phyloP scores from a whole-genome alignment of 768 basidiomycete genomes.

The Pleurotus sapidus region DNA sequence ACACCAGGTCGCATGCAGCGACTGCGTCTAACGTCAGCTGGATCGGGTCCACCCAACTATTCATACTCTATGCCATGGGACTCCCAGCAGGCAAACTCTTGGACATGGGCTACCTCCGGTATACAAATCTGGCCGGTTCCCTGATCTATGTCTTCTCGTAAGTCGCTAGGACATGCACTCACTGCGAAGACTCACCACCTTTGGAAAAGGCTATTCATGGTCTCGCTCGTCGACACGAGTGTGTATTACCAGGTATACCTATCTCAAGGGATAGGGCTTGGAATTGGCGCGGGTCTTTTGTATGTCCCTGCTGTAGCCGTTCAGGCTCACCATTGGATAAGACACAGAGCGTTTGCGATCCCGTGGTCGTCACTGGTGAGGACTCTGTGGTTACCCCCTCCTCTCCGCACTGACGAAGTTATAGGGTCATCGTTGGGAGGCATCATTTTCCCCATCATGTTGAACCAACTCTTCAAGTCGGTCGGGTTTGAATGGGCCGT shows the following conservation, averaged over 20 bases:
- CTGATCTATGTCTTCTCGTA: constrained; percentile 25
- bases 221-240: constrained; percentile 26
- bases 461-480: constrained; percentile 42
- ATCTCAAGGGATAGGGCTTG: constrained; percentile 39
- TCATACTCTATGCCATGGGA: constrained; percentile 24
- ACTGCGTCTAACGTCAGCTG: constrained; percentile 26
- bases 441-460: constrained; percentile 47
- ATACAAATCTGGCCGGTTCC: constrained; percentile 18
- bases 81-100: constrained; percentile 27
- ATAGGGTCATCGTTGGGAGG: constrained; percentile 46
- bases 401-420: neutral
- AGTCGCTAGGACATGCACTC: constrained; percentile 5
- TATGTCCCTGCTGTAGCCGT: constrained; percentile 45
- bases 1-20: constrained; percentile 14
- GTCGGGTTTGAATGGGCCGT: constrained; percentile 47
- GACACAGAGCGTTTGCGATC: constrained; percentile 39
- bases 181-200: neutral
- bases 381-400: too few relatives aligned
- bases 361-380: constrained; percentile 37
- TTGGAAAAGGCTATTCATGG: constrained; percentile 25
- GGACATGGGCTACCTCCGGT: constrained; percentile 34
- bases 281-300: constrained; percentile 37
- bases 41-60: constrained; percentile 34
- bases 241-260: constrained; percentile 42
- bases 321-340: constrained; percentile 43